Evolutionary conservation across 2,329 filamentous ascomycete species (phyloP).

Genomic region (Aspergillus ochraceus): DNA sequence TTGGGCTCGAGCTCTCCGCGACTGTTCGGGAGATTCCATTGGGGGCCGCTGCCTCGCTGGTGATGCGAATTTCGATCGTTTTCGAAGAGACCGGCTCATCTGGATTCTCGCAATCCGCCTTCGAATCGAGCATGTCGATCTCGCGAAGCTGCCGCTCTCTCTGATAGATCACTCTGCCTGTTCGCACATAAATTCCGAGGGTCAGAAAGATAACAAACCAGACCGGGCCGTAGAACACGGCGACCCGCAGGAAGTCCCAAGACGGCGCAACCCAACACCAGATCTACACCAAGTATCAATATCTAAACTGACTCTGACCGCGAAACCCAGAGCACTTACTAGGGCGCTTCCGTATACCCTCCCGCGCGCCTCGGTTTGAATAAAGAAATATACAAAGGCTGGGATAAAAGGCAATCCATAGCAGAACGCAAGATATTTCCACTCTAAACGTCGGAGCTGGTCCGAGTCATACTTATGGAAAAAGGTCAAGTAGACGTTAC

Average conservation of each 20-base stretch:
- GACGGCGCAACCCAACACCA: constrained; percentile 76
- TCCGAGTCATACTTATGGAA: constrained; percentile 69
- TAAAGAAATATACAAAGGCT: constrained; percentile 66
- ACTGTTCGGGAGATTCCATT: not conserved
- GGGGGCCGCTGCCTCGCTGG: constrained; percentile 48
- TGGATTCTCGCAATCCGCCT: constrained; percentile 46
- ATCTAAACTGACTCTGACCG: not conserved
- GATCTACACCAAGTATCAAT: constrained; percentile 45
- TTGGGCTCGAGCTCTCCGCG: constrained; percentile 7
- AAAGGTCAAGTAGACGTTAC: constrained; percentile 81
- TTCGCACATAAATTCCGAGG: constrained; percentile 41
- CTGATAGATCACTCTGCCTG: constrained; percentile 42
- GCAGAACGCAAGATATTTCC: constrained; percentile 67
- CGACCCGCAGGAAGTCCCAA: constrained; percentile 72
- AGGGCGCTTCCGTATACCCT: constrained; percentile 72
- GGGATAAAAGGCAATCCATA: constrained; percentile 74
- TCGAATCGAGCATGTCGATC: constrained; percentile 51
- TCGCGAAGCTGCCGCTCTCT: constrained; percentile 63
- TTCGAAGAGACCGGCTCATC: constrained; percentile 47
- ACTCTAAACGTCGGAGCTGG: constrained; percentile 66
- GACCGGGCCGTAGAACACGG: constrained; percentile 64
- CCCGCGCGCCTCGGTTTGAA: constrained; percentile 54
- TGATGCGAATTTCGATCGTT: constrained; percentile 66
- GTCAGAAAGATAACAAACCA: constrained; percentile 44
- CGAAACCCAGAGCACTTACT: constrained; percentile 34